Conservation (phyloP, 2,329 filamentous ascomycete genomes). For the Fusarium anthophilum region DNA sequence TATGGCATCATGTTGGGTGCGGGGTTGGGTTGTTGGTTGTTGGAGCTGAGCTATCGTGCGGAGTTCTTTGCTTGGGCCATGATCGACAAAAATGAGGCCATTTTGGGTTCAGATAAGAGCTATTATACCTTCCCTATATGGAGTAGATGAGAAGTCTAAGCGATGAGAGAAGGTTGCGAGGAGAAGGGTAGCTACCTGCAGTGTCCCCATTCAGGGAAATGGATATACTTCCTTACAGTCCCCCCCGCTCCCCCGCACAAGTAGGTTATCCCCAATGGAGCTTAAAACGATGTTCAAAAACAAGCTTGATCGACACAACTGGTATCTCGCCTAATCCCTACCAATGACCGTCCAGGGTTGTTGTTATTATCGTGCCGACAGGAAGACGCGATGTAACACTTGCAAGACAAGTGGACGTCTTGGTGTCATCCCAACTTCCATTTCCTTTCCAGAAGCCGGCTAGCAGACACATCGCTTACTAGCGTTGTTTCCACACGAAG, state of each 20-base stretch:
- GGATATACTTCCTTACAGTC: not conserved
- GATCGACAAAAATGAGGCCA: not conserved
- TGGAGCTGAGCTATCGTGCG: not conserved
- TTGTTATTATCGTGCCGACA: not conserved
- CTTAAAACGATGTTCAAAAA: not conserved
- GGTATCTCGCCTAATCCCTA: not conserved
- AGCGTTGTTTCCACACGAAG: not conserved
- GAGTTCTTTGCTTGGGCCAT: no score
- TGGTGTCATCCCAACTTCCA: not conserved
- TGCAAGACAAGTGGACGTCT: not conserved
- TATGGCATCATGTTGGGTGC: not conserved
- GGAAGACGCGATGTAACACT: not conserved
- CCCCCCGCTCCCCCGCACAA: not conserved
- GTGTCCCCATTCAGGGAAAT: no score
- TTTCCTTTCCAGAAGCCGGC: not conserved
- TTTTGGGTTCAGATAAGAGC: not conserved
- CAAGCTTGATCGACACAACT: not conserved
- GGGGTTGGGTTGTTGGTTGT: not conserved
- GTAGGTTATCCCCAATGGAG: not conserved
- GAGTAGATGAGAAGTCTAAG: not conserved
- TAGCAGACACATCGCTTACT: not conserved
- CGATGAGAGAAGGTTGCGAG: not conserved
- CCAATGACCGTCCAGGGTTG: not conserved
- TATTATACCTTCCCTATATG: not conserved
- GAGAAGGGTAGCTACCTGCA: not conserved